Conservation (phyloP, 1,284 basidiomycete genomes). For the Ustilago xerochloae region DNA sequence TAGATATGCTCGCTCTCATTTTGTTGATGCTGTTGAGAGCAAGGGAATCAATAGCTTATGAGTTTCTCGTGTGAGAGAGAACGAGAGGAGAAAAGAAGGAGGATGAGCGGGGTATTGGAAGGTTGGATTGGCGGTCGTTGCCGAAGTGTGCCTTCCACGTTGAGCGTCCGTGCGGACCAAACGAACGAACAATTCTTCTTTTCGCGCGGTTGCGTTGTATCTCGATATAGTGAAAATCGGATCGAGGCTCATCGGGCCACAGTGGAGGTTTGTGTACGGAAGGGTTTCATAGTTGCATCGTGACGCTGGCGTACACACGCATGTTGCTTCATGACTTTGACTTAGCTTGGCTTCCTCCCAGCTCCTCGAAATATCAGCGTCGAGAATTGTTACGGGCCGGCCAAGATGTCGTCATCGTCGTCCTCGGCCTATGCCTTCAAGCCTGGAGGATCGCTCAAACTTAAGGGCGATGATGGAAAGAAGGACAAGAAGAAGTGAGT, state of each 20-base stretch:
- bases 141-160: slow-evolving; percentile 14
- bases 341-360: too few species aligned
- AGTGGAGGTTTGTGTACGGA: too few species aligned
- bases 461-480: slow-evolving; percentile 55
- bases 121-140: not conserved
- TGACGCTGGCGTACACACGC: not conserved
- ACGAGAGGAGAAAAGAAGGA: not conserved
- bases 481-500: slow-evolving; percentile 51
- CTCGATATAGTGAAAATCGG: not conserved
- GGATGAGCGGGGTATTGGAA: not conserved
- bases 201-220: slow-evolving; percentile 14
- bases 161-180: slow-evolving; percentile 23
- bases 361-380: too few species aligned
- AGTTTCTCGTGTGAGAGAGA: not conserved
- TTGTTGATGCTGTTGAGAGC: not conserved
- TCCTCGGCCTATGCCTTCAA: slow-evolving; percentile 58
- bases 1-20: slow-evolving; percentile 9
- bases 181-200: slow-evolving; percentile 2
- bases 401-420: slow-evolving; percentile 22
- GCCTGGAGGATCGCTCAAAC: slow-evolving; percentile 65
- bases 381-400: too few species aligned
- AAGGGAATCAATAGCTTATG: not conserved
- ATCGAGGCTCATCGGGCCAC: not conserved
- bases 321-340: too few species aligned
- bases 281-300: not conserved